Percentiles rank a stretch among this genome's conserved stretches.
phyloP scores from a whole-genome alignment of 139 green algal genomes.

The Bryopsis sp. region DNA sequence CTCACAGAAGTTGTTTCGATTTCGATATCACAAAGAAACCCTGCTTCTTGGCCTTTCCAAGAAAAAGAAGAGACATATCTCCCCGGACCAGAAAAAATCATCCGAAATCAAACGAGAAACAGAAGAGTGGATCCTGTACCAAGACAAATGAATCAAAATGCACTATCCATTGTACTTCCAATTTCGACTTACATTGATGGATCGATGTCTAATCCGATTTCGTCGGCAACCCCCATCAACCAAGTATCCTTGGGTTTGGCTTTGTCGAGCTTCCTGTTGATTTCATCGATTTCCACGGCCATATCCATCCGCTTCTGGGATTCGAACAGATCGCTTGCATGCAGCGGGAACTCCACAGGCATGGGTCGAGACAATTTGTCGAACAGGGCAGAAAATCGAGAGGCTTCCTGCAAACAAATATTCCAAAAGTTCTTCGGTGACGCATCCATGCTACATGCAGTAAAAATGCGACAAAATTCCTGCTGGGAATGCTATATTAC shows the following conservation, averaged over 20 bases:
- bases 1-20: no score
- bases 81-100: neutral
- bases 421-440: neutral
- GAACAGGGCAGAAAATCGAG: slow-evolving; percentile 33
- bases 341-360: slow-evolving; percentile 65
- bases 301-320: slow-evolving; percentile 26
- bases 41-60: neutral
- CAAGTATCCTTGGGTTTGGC: neutral
- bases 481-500: slow-evolving; percentile 1
- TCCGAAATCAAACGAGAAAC: neutral
- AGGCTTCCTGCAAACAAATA: neutral
- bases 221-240: neutral
- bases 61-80: neutral
- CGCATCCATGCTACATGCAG: neutral
- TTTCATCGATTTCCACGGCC: slow-evolving; percentile 30
- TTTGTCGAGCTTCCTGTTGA: neutral
- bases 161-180: neutral
- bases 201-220: slow-evolving; percentile 2
- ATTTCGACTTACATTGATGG: neutral
- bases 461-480: no score
- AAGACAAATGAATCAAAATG: no score
- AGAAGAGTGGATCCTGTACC: no score
- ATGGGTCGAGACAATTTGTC: slow-evolving; percentile 23
- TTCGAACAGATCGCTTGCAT: slow-evolving; percentile 24
- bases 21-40: no score